Percentiles rank a stretch among this genome's conserved stretches.
phyloP scores from a whole-genome alignment of 2,329 filamentous ascomycete genomes.

The Penicillium sumatraense region DNA sequence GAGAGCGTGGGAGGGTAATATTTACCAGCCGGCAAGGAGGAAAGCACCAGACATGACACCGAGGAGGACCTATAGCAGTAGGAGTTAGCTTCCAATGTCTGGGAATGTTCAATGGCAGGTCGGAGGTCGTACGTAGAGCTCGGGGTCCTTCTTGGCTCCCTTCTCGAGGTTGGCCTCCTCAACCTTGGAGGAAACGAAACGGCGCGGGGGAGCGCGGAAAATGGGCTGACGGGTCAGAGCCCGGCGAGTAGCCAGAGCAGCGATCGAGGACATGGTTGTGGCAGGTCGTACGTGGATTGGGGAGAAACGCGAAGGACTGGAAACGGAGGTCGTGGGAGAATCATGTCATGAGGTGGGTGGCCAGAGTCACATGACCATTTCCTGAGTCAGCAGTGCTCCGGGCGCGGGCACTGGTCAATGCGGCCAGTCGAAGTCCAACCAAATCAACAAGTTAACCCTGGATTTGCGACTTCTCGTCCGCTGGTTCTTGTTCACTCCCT shows the following conservation, averaged over 20 bases:
- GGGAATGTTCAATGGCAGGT: slow-evolving; percentile 14
- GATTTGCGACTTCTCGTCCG: slow-evolving; percentile 4
- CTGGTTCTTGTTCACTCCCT: slow-evolving; percentile 2
- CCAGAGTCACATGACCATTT: slow-evolving; percentile 18
- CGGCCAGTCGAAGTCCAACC: too few relatives aligned
- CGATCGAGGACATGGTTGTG: slow-evolving; percentile 48
- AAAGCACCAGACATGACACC: slow-evolving; percentile 90
- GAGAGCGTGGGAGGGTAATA: slow-evolving; percentile 18
- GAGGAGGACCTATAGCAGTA: slow-evolving; percentile 72
- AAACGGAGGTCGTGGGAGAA: slow-evolving; percentile 33
- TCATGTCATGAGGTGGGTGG: slow-evolving; percentile 38
- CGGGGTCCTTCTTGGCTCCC: slow-evolving; percentile 71
- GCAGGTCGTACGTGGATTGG: slow-evolving; percentile 20
- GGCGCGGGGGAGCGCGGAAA: slow-evolving; percentile 47
- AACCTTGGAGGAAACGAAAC: slow-evolving; percentile 46
- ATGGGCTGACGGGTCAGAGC: slow-evolving; percentile 46
- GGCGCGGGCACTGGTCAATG: slow-evolving; percentile 10
- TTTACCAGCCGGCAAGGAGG: slow-evolving; percentile 77
- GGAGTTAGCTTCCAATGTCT: slow-evolving; percentile 21
- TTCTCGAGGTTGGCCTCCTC: slow-evolving; percentile 61
- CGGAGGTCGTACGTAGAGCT: slow-evolving; percentile 68
- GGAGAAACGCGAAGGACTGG: slow-evolving; percentile 23
- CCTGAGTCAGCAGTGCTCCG: slow-evolving; percentile 23
- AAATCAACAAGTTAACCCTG: background rate
- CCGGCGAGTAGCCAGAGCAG: slow-evolving; percentile 47